These are phyloP conservation scores for Xylariales sp. DNA, from an alignment of 2,329 filamentous ascomycete genomes.

Conservation along the genomic window DNA sequence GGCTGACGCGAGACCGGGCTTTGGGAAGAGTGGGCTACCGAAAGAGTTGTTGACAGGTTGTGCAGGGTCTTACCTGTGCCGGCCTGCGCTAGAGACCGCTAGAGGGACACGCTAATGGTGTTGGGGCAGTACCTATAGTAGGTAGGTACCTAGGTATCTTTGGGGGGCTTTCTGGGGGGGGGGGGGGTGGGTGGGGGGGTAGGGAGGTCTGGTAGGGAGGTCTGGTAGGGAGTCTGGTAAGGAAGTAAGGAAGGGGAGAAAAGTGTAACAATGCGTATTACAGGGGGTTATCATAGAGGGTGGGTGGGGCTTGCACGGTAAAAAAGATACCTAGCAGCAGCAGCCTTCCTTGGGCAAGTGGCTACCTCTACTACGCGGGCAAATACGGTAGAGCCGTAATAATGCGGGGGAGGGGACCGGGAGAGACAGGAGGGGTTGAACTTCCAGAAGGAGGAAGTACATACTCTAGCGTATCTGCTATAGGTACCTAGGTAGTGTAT, in stretches of 20 bases:
- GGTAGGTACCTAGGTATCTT: neutral
- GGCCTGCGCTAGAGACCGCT: no score
- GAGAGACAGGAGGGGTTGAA: neutral
- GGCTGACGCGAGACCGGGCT: constrained; percentile 37
- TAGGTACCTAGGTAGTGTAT: no score
- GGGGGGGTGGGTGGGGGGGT: neutral
- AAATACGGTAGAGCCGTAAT: constrained; percentile 13
- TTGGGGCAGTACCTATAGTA: neutral
- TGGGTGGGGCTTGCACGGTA: neutral
- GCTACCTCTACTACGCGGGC: neutral
- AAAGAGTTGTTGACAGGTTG: constrained; percentile 5
- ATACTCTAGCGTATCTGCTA: no score
- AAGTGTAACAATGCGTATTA: no score
- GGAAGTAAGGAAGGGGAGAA: no score
- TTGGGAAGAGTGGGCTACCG: constrained; percentile 12
- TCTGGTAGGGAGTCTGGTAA: no score
- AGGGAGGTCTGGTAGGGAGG: neutral
- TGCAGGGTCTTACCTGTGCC: no score
- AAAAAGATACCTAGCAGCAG: neutral
- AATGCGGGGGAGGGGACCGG: constrained; percentile 27
- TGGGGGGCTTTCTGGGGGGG: neutral
- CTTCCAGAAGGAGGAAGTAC: constrained; percentile 32
- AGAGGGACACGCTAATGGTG: constrained; percentile 7
- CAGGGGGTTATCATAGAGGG: no score
- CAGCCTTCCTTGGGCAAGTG: no score